Evolutionary conservation across 2,329 filamentous ascomycete genomes (phyloP), one percentile per base, ranked within the genome.

Genomic region (Colletotrichum australisinense): DNA sequence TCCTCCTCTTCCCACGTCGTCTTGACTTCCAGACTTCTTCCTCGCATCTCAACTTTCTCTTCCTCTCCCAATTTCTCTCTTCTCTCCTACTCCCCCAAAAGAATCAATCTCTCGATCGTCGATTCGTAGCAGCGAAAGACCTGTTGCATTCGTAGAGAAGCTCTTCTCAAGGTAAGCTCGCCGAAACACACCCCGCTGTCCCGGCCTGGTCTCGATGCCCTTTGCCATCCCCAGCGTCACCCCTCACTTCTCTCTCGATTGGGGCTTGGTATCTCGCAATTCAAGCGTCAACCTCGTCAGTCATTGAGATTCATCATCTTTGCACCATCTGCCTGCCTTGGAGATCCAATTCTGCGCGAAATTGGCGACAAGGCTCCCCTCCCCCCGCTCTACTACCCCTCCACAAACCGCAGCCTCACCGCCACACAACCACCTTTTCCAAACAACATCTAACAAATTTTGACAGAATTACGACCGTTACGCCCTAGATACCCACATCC

Each of bases 41-140:
- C 64, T 73, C 69, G 56, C 72, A 63, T 69, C 66, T 70, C 67
- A 73, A 35, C 60, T 62, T 49, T 49, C 56, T 19, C 62, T 60
- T 49, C 14, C 28, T 57, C 7, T 30, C n/a, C n/a, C 32, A 63
- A 26, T 64, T 65, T 66, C 64, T 46, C 60, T 73, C 73, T 75
- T 63, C 69, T 76, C 49, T 75, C 75, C 77, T 77, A 76, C 75
- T 66, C 59, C 38, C 67, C 59, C 38, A 42, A 42, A 63, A 52
- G 32, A 60, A 67, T 73, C 52, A 64, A 74, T 74, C 73, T 75
- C 74, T 73, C 64, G 75, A 76, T 76, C 24, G 9, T 19, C 74
- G 75, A 68, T 76, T 56, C 70, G 76, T 74, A 75, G 78, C 76
- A 78, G 76, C 74, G 66, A 78, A 77, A 78, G 75, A 77, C 75